Conservation (phyloP, 23 red algal species). For the Cyanidium caldarium region DNA sequence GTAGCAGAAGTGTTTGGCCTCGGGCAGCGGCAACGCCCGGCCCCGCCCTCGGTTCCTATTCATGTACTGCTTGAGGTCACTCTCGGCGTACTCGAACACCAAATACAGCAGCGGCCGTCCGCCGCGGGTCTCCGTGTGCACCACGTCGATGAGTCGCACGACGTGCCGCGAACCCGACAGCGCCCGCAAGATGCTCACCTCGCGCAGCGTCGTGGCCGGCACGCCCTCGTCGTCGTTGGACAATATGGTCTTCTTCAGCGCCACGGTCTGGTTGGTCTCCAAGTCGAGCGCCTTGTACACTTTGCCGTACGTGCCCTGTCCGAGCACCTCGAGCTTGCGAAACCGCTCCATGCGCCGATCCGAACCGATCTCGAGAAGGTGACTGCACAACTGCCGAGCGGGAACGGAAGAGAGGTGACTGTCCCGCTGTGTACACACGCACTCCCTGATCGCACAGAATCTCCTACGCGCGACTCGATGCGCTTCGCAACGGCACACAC, state of each 20-base stretch:
- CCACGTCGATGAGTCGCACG: constrained; percentile 67
- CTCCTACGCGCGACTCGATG: too few relatives aligned
- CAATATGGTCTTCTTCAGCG: constrained; percentile 88
- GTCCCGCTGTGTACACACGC: too few relatives aligned
- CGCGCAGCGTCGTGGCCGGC: constrained; percentile 82
- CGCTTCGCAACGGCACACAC: too few relatives aligned
- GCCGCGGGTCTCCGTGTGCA: constrained; percentile 47
- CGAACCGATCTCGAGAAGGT: too few relatives aligned
- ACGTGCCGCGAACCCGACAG: constrained; percentile 46
- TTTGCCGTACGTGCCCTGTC: constrained; percentile 91
- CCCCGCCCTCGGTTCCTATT: constrained; percentile 32
- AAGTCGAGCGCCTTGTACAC: constrained; percentile 91
- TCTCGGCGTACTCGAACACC: constrained; percentile 85
- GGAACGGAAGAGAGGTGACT: too few relatives aligned
- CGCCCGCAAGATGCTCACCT: constrained; percentile 73
- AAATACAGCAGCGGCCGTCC: constrained; percentile 64
- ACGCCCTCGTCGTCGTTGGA: constrained; percentile 84
- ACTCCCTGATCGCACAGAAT: too few relatives aligned
- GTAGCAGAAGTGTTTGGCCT: constrained; percentile 61
- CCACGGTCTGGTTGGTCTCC: constrained; percentile 64
- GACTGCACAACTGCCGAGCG: too few relatives aligned
- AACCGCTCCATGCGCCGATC: constrained; percentile 96
- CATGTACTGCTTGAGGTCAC: constrained; percentile 98
- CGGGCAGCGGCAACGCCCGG: constrained; percentile 22
- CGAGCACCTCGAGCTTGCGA: constrained; percentile 62